phyloP scores from a whole-genome alignment of 202 grass and related monocot species.

The Panicum virgatum region DNA sequence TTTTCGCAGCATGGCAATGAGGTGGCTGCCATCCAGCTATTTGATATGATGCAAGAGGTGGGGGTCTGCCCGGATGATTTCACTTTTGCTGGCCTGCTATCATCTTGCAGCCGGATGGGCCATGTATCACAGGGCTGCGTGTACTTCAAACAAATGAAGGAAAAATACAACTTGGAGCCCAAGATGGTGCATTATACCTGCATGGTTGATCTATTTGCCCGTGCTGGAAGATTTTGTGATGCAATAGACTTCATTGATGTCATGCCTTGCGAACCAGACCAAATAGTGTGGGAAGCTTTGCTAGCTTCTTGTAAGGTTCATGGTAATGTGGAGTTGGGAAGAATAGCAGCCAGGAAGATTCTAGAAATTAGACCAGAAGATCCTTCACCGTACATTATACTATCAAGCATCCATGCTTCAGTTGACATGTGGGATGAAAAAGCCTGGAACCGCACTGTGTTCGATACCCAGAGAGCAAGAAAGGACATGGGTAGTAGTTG shows the following conservation, averaged over 20 bases:
- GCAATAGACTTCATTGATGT: slow-evolving; percentile 65
- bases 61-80: slow-evolving; percentile 61
- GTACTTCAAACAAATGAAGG: slow-evolving; percentile 65
- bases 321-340: slow-evolving; percentile 55
- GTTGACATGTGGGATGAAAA: slow-evolving; percentile 70
- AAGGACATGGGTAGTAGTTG: slow-evolving; percentile 64
- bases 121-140: slow-evolving; percentile 59
- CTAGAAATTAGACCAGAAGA: slow-evolving; percentile 60
- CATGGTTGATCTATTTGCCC: slow-evolving; percentile 75
- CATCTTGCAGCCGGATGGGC: slow-evolving; percentile 69
- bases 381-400: slow-evolving; percentile 65
- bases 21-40: slow-evolving; percentile 56
- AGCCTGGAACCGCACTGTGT: slow-evolving; percentile 40
- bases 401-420: slow-evolving; percentile 74
- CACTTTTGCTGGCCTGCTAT: slow-evolving; percentile 66
- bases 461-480: slow-evolving; percentile 36
- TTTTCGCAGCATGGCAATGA: slow-evolving; percentile 71
- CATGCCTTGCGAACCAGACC: slow-evolving; percentile 65
- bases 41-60: slow-evolving; percentile 63
- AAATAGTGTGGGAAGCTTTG: slow-evolving; percentile 66
- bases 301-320: slow-evolving; percentile 68
- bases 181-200: slow-evolving; percentile 77
- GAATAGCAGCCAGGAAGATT: slow-evolving; percentile 63
- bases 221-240: slow-evolving; percentile 61
- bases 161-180: slow-evolving; percentile 51